phyloP scores from a whole-genome alignment of 2,329 filamentous ascomycete species.

The Diaporthe sp. region DNA sequence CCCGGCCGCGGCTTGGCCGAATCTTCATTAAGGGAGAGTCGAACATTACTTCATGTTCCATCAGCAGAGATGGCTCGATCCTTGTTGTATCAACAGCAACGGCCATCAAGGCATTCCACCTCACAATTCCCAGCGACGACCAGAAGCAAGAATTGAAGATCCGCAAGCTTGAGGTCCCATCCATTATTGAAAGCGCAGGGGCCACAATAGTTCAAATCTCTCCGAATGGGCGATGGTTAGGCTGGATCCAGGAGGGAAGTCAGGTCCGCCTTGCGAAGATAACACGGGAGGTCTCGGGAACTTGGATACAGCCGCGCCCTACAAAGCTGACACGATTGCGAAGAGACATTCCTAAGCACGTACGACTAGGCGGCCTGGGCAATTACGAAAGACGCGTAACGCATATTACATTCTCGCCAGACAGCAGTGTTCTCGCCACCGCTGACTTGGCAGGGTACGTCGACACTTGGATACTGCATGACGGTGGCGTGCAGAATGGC shows the following conservation, averaged over 20 bases:
- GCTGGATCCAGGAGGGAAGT: constrained; percentile 72
- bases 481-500: constrained; percentile 56
- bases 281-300: constrained; percentile 53
- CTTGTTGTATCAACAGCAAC: constrained; percentile 79
- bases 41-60: constrained; percentile 78
- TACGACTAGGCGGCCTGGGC: constrained; percentile 76
- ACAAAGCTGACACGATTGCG: constrained; percentile 66
- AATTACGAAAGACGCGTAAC: constrained; percentile 82
- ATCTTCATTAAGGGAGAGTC: constrained; percentile 81
- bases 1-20: constrained; percentile 76
- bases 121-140: constrained; percentile 64
- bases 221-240: constrained; percentile 78
- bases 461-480: constrained; percentile 85
- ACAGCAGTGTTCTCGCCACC: constrained; percentile 83
- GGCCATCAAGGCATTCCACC: constrained; percentile 82
- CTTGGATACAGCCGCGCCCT: constrained; percentile 55
- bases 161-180: constrained; percentile 76
- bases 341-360: constrained; percentile 67
- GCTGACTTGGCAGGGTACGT: constrained; percentile 88
- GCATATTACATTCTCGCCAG: constrained; percentile 82
- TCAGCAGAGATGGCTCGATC: constrained; percentile 79
- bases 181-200: constrained; percentile 69
- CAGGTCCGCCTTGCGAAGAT: constrained; percentile 68
- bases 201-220: constrained; percentile 80
- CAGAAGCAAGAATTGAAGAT: constrained; percentile 75